phyloP scores from a whole-genome alignment of 2,329 filamentous ascomycete genomes.

The Fusarium vanettenii region DNA sequence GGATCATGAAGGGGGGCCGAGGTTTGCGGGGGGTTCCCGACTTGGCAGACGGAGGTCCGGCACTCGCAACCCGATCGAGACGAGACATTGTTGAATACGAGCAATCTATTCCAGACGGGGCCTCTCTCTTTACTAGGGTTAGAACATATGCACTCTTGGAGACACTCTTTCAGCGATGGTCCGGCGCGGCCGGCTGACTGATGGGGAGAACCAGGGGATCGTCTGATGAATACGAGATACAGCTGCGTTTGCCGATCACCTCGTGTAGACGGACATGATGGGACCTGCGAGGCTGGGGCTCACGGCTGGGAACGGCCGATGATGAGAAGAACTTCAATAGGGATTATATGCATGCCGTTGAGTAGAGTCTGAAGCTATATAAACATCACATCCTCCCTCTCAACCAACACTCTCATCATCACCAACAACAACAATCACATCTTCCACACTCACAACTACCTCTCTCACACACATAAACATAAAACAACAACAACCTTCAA shows the following conservation, averaged over 20 bases:
- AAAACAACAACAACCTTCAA: slow-evolving; percentile 38
- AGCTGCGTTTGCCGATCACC: slow-evolving; percentile 32
- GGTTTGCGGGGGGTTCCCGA: slow-evolving; percentile 19
- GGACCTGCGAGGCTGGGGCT: not conserved
- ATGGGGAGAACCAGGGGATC: slow-evolving; percentile 11
- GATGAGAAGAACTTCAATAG: not conserved
- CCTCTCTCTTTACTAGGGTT: not conserved
- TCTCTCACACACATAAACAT: slow-evolving; percentile 4
- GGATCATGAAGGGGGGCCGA: not conserved
- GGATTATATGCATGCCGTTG: not conserved
- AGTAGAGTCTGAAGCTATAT: slow-evolving; percentile 19
- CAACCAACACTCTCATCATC: not conserved
- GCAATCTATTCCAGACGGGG: not conserved
- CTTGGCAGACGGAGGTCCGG: slow-evolving; percentile 13
- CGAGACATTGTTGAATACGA: slow-evolving; percentile 17
- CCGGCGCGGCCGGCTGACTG: slow-evolving; percentile 8
- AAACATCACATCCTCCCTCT: slow-evolving; percentile 15
- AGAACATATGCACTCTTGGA: not conserved
- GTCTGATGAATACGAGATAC: slow-evolving; percentile 45
- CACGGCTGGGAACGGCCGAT: slow-evolving; percentile 5
- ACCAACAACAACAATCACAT: slow-evolving; percentile 21
- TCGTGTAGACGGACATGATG: slow-evolving; percentile 26
- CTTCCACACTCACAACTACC: slow-evolving; percentile 1
- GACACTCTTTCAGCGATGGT: not conserved
- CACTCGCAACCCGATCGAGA: slow-evolving; percentile 13